Conservation (phyloP, 768 basidiomycete genomes). For the Hirschioporus abietinus region DNA sequence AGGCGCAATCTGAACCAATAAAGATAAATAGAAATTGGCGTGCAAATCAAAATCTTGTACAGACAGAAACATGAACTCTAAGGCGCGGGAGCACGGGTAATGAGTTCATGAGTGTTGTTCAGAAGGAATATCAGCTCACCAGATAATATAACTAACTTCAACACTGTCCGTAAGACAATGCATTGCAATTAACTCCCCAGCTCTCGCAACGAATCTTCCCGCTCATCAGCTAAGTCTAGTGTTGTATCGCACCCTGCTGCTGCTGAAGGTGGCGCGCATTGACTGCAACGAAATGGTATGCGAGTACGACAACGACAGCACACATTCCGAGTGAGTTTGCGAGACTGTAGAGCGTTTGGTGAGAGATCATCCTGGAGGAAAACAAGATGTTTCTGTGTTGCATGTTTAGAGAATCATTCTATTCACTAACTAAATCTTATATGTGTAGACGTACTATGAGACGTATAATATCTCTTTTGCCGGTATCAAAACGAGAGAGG, state of each 20-base stretch:
- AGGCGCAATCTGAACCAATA: too few species aligned
- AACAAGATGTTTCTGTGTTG: neutral
- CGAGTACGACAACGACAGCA: slow-evolving; percentile 84
- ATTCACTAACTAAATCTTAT: neutral
- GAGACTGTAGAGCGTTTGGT: slow-evolving; percentile 73
- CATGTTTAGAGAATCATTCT: neutral
- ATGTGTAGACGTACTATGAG: neutral
- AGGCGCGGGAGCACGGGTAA: too few species aligned
- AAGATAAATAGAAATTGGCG: too few species aligned
- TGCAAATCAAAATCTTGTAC: too few species aligned
- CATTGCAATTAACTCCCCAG: too few species aligned
- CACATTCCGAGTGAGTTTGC: slow-evolving; percentile 79
- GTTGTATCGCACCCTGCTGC: neutral
- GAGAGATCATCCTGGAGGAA: slow-evolving; percentile 57
- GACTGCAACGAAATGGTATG: slow-evolving; percentile 87
- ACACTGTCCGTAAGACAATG: too few species aligned
- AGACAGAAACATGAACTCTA: too few species aligned
- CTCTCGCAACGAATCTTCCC: neutral
- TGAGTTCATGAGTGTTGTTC: too few species aligned
- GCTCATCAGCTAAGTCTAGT: neutral
- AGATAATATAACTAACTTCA: too few species aligned
- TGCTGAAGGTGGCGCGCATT: slow-evolving; percentile 48
- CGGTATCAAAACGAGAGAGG: too few species aligned
- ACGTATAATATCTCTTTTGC: too few species aligned
- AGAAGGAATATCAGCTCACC: too few species aligned